These are phyloP conservation scores for Leptoxyphium fumago DNA, from an alignment of 2,329 filamentous ascomycete species.

Conservation along the genomic window DNA sequence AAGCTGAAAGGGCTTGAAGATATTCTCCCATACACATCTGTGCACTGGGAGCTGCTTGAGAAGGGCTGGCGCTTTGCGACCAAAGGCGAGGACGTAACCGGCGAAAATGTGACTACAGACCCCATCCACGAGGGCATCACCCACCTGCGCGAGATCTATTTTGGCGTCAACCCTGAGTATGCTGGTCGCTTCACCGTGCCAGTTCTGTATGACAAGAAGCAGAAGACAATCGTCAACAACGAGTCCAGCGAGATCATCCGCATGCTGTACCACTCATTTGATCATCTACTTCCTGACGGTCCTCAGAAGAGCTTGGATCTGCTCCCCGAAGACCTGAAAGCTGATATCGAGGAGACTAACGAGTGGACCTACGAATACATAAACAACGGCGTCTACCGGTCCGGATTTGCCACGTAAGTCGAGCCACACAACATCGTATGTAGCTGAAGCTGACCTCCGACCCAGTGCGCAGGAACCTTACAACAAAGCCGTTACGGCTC, in stretches of 20 bases:
- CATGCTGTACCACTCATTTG: conserved; percentile 75
- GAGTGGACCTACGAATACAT: conserved; percentile 39
- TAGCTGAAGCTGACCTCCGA: neutral
- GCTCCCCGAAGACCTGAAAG: conserved; percentile 28
- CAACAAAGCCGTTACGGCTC: conserved; percentile 28
- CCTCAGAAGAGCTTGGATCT: conserved; percentile 26
- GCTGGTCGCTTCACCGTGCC: conserved; percentile 75
- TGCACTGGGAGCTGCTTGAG: conserved; percentile 78
- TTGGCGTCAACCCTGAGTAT: conserved; percentile 57
- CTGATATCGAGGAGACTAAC: conserved; percentile 34
- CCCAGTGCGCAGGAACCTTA: conserved; percentile 33
- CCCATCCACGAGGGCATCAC: conserved; percentile 54
- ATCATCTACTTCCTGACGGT: conserved; percentile 32
- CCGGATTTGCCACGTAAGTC: conserved; percentile 32
- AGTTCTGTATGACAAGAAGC: conserved; percentile 67
- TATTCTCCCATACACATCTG: conserved; percentile 61
- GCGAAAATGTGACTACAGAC: conserved; percentile 43
- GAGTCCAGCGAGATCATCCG: conserved; percentile 86
- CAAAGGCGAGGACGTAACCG: conserved; percentile 24
- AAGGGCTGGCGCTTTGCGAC: conserved; percentile 73
- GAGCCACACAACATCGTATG: neutral
- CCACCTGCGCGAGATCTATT: conserved; percentile 68
- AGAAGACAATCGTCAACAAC: conserved; percentile 69
- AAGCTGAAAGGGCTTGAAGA: conserved; percentile 87
- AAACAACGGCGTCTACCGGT: conserved; percentile 39